A percentile compares a stretch with the other conserved stretches of the same genome.
phyloP scores from a whole-genome alignment of 176 grass and related monocot genomes.

The Oryza meridionalis region DNA sequence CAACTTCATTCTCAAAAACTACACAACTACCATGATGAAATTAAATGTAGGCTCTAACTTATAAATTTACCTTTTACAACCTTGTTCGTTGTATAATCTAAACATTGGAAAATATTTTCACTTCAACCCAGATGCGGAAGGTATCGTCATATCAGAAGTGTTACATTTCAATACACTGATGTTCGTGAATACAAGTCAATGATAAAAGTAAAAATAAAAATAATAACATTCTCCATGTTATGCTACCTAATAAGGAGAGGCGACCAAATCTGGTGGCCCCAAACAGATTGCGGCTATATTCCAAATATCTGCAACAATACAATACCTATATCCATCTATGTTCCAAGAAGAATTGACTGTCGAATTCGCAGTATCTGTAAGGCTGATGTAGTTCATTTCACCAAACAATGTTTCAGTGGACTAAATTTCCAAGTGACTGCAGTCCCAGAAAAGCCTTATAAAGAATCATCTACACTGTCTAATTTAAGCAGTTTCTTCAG shows the following conservation, averaged over 20 bases:
- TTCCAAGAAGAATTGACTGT: background rate
- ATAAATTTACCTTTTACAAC: background rate
- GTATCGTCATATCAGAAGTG: background rate
- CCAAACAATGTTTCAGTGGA: slow-evolving; percentile 24
- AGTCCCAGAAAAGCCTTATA: background rate
- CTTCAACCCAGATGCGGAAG: background rate
- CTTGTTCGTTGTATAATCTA: background rate
- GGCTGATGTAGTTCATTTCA: slow-evolving; percentile 7
- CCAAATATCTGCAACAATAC: slow-evolving; percentile 9
- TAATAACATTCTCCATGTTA: slow-evolving; percentile 24
- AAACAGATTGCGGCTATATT: slow-evolving; percentile 32
- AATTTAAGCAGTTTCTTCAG: slow-evolving; percentile 36
- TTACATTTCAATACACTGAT: background rate
- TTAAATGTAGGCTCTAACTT: background rate
- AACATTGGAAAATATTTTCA: background rate
- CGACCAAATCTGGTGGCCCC: slow-evolving; percentile 17
- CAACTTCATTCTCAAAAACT: background rate
- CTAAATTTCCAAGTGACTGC: slow-evolving; percentile 7
- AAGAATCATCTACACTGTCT: slow-evolving; percentile 19
- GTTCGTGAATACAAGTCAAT: background rate
- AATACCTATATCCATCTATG: slow-evolving; percentile 32
- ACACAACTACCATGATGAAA: background rate
- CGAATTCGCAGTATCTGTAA: background rate
- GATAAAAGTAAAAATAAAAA: background rate
- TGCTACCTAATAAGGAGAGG: slow-evolving; percentile 18